Conservation (phyloP, 192 early-diverging fungal genomes). For the Linnemannia hyalina region DNA sequence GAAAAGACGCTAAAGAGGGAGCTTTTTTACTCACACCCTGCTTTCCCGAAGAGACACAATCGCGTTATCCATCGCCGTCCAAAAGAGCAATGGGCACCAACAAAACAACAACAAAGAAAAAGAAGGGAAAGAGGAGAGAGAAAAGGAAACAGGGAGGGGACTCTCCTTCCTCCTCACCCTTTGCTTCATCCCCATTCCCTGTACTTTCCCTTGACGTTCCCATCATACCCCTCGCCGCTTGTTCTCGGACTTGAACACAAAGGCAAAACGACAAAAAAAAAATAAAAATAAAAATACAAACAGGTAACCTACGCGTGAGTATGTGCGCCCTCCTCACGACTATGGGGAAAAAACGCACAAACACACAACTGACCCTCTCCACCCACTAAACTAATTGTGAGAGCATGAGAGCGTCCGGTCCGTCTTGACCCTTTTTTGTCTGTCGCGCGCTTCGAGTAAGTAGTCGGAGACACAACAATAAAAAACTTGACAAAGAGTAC, state of each 20-base stretch:
- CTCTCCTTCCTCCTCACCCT: neutral
- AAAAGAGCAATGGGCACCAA: neutral
- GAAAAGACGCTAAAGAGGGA: neutral
- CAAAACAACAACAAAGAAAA: neutral
- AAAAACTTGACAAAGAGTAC: neutral
- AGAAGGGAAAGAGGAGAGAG: neutral
- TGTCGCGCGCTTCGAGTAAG: neutral
- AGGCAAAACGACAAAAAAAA: neutral
- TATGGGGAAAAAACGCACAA: constrained; percentile 1
- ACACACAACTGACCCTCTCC: neutral
- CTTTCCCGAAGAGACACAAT: constrained; percentile 1
- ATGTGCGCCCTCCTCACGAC: neutral
- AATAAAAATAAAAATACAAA: no score
- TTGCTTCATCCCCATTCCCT: neutral
- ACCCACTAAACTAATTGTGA: neutral
- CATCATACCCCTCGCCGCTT: neutral
- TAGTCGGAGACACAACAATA: neutral
- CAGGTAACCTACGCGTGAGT: neutral
- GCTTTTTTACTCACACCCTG: neutral
- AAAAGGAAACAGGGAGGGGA: neutral
- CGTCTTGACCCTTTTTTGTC: neutral
- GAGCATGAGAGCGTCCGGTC: neutral
- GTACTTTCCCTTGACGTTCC: neutral
- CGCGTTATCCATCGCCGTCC: neutral
- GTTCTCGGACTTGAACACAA: neutral